Base-by-base conservation (phyloP, 2,329 filamentous ascomycete genomes). In the Lecanicillium sp. region DNA sequence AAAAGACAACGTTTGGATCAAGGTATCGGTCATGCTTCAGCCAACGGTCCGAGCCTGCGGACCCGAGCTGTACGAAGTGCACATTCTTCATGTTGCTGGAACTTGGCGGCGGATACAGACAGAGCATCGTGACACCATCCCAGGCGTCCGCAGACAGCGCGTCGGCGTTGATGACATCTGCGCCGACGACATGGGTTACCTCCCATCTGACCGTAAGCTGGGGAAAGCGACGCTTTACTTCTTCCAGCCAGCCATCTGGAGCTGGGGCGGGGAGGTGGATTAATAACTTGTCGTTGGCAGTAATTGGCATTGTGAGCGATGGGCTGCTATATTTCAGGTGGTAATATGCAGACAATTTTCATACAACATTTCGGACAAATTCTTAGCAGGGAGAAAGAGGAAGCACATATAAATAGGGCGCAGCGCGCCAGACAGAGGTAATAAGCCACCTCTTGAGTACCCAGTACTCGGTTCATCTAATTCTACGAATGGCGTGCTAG, bases 41-140 rank as follows among this genome's bases (percentile, higher is more conserved):
- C 64, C 67, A 70, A 28, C 48, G 47, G 43, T 72, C 66, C 1
- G 61, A 61, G 2, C 69, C 69, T 2, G 68, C 62, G 1, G 61
- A 66, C 0, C 55, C 49, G 18, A 67, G 45, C 51, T 72, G 69
- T n/a, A 72, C 59, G 41, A 61, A 68, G 33, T 64, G 58, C 17
- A 70, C 52, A 3, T 57, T 51, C 8, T 52, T 47, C 25, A 67
- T 50, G 31, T 53, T 38, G 18, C 55, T 52, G 2, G 50, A 44
- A 0, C 49, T 52, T 2, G 62, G 59, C 4, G 61, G 53, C 19
- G 50, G 44, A 38, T 55, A 57, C 4, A 55, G 50, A 29, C 50
- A 53, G 13, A 68, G 41, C 29, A 69, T 46, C 0, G 66, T 70
- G n/a, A 66, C 62, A 17, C 60, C 62, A 1, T 62, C 56, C 55